Evolutionary conservation across 805 yeast genomes (phyloP), one percentile per base, ranked within the genome.

Genomic region (Hanseniaspora meyeri): DNA sequence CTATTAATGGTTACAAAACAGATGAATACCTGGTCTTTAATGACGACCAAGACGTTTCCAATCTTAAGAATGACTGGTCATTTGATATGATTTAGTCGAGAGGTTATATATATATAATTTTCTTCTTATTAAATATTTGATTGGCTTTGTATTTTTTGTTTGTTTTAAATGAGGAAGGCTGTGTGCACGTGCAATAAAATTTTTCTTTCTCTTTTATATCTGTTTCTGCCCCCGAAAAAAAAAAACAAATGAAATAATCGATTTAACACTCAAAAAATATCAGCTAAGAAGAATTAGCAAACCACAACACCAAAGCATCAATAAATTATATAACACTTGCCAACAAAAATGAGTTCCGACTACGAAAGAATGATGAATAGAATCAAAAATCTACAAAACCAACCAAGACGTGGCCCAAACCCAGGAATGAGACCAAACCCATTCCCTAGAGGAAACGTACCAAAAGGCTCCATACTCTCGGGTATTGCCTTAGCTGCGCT

Each of bases 381-480:
- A 34, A 38, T 53, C 32, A 53, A 43, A 39, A 43, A 38, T n/a
- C 20, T 53, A 49, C 49, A 53, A 36, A 45, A 39, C 45, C 48
- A 51, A 8, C 55, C 48, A 16, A 43, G 24, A 43, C 38, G 50
- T 31, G 55, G 55, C 2, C 38, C 38, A 12, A 45, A 29, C 10
- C 48, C 48, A 34, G 38, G 32, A 17, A 48, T 42, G 29, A 43
- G 48, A 17, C 27, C 43, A 19, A 43, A 45, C 17, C 58, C 59
- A 29, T 63, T 72, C 9, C 39, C 31, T 29, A 39, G 49, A 20
- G 42, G 45, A 16, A 51, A 51, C 14, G n/a, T 51, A 19, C 83
- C 85, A 55, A 70, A 73, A 32, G 81, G 82, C 19, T 68, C 79
- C 36, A 74, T 82, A 65, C 78, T 82, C 20, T 89, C 88, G 6